Evolutionary conservation across 2,329 filamentous ascomycete genomes (phyloP).

Genomic region (Beauveria rudraprayagi): DNA sequence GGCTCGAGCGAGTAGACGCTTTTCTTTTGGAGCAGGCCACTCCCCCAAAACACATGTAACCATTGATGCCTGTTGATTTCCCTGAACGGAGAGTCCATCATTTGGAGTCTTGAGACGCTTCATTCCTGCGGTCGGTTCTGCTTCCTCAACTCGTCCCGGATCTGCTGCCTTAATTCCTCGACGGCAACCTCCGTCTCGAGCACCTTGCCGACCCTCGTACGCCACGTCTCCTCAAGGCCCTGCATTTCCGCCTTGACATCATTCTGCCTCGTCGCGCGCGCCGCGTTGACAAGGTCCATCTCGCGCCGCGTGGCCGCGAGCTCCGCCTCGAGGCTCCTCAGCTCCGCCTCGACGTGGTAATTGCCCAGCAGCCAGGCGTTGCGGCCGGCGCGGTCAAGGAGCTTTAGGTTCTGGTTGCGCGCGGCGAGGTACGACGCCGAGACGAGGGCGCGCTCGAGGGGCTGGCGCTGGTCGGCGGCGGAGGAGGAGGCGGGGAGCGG

Average conservation of each 20-base stretch:
- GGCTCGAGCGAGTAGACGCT: neutral
- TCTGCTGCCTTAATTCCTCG: constrained; percentile 59
- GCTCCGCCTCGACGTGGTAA: constrained; percentile 64
- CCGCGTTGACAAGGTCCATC: constrained; percentile 64
- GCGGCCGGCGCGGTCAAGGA: constrained; percentile 77
- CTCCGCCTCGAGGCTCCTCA: constrained; percentile 61
- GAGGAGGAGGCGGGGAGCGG: constrained; percentile 27
- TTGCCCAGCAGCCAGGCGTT: constrained; percentile 91
- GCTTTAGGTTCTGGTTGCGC: constrained; percentile 50
- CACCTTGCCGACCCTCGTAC: constrained; percentile 65
- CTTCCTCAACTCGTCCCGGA: constrained; percentile 52
- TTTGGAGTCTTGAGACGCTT: too few species aligned
- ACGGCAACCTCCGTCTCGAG: constrained; percentile 82
- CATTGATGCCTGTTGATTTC: too few species aligned
- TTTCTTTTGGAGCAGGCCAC: neutral
- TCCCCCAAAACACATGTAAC: neutral
- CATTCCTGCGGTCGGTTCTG: neutral
- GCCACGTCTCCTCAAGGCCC: constrained; percentile 71
- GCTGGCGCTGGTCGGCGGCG: constrained; percentile 46
- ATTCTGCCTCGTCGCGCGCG: constrained; percentile 62
- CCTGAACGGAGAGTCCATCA: neutral
- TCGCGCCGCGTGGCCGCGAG: constrained; percentile 59
- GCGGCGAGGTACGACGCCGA: constrained; percentile 42
- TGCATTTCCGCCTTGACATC: constrained; percentile 64
- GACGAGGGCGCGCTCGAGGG: constrained; percentile 48